phyloP scores from a whole-genome alignment of 2,329 filamentous ascomycete genomes.

The Lecanicillium sp. region DNA sequence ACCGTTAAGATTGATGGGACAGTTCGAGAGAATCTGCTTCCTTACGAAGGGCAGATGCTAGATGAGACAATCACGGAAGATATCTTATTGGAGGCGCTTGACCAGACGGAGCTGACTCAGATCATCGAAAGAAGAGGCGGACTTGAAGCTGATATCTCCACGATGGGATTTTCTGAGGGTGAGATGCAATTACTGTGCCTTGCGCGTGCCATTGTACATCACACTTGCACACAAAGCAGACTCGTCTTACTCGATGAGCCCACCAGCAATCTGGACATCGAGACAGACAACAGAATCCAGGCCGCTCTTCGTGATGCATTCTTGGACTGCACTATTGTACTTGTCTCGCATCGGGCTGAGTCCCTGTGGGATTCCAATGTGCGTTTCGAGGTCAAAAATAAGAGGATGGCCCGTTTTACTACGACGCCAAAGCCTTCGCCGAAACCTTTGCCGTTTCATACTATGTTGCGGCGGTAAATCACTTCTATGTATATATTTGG shows the following conservation, averaged over 20 bases:
- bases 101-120: neutral
- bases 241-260: slow-evolving; percentile 6
- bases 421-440: too few relatives aligned
- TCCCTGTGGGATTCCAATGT: slow-evolving; percentile 2
- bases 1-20: slow-evolving; percentile 32
- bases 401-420: too few relatives aligned
- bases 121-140: neutral
- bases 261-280: neutral
- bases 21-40: slow-evolving; percentile 30
- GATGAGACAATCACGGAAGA: neutral
- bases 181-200: slow-evolving; percentile 3
- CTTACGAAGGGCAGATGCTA: neutral
- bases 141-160: neutral
- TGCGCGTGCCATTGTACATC: slow-evolving; percentile 1
- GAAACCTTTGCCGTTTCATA: too few relatives aligned
- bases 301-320: slow-evolving; percentile 6
- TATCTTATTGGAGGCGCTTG: neutral
- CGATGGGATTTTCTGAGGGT: slow-evolving; percentile 1
- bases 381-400: neutral
- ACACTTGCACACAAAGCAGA: slow-evolving; percentile 3
- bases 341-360: slow-evolving; percentile 2
- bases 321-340: slow-evolving; percentile 2
- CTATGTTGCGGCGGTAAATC: too few relatives aligned
- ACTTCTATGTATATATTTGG: too few relatives aligned
- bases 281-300: neutral